A percentile compares a stretch with the other conserved stretches of the same genome.
Conservation (phyloP, 116 monocot genomes). For the Iris pallida region DNA sequence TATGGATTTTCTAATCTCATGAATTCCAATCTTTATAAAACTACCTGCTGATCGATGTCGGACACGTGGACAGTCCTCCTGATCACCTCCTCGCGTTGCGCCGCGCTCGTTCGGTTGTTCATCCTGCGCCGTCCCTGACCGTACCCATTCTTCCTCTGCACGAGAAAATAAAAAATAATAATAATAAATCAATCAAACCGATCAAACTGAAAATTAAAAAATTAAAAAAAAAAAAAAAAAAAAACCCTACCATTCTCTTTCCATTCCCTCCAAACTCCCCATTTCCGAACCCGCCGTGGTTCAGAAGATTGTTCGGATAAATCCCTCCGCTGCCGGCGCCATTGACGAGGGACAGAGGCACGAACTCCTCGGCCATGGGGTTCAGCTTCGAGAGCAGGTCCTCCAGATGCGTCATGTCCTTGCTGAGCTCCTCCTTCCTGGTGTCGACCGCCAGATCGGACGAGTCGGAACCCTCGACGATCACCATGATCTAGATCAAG, state of each 20-base stretch:
- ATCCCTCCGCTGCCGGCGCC: conserved; percentile 12
- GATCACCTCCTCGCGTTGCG: conserved; percentile 61
- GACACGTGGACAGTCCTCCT: conserved; percentile 74
- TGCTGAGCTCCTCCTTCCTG: conserved; percentile 36
- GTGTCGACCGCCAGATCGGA: conserved; percentile 10
- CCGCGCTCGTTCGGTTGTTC: conserved; percentile 51
- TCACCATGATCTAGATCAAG: conserved; percentile 6
- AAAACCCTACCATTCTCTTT: conserved; percentile 13
- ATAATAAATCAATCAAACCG: neutral
- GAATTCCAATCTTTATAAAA: no score
- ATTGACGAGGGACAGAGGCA: conserved; percentile 60
- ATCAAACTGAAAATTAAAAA: neutral
- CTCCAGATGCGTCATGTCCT: conserved; percentile 67
- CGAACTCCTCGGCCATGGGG: conserved; percentile 95
- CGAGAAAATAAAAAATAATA: neutral
- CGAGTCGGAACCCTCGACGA: neutral
- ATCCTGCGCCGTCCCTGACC: conserved; percentile 39
- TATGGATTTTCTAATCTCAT: no score
- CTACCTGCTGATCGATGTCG: conserved; percentile 73
- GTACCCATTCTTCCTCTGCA: conserved; percentile 24
- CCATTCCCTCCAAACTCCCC: conserved; percentile 3
- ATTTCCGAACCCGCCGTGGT: conserved; percentile 9
- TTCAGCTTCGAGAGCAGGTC: conserved; percentile 91
- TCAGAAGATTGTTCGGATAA: neutral
- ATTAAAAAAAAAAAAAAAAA: neutral